Evolutionary conservation across 2,329 filamentous ascomycete genomes (phyloP).

Genomic region (Lecanosticta acicola): DNA sequence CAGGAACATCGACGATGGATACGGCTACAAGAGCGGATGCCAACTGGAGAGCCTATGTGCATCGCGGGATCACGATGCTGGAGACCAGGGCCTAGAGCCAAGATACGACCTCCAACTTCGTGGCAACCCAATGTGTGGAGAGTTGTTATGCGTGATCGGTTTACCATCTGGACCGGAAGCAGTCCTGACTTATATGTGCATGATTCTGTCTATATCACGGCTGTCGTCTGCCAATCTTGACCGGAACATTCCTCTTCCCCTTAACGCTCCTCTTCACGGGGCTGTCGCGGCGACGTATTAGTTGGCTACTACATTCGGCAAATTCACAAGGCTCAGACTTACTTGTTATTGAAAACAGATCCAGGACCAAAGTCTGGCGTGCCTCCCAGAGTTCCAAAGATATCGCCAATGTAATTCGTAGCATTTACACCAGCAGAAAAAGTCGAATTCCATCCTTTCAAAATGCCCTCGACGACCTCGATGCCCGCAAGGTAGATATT

Average conservation of each 20-base stretch:
- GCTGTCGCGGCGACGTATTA: not conserved
- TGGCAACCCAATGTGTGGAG: constrained; percentile 44
- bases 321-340: not conserved
- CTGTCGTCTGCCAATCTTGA: not conserved
- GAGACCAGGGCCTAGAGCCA: constrained; percentile 37
- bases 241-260: constrained; percentile 9
- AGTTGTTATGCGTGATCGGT: constrained; percentile 42
- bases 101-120: constrained; percentile 41
- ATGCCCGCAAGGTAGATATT: constrained; percentile 64
- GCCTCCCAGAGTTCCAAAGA: constrained; percentile 62
- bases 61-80: constrained; percentile 29
- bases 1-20: constrained; percentile 42
- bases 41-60: constrained; percentile 38
- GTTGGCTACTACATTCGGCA: not conserved
- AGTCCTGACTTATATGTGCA: constrained; percentile 28
- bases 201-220: not conserved
- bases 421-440: constrained; percentile 55
- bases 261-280: constrained; percentile 15
- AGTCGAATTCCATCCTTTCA: constrained; percentile 54
- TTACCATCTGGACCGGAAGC: constrained; percentile 34
- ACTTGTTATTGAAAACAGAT: constrained; percentile 19
- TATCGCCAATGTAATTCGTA: constrained; percentile 55
- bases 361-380: constrained; percentile 21
- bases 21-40: constrained; percentile 40
- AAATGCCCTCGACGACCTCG: constrained; percentile 59